phyloP scores from a whole-genome alignment of 371 early-diverging fungal species.

The Mortierella sp. region DNA sequence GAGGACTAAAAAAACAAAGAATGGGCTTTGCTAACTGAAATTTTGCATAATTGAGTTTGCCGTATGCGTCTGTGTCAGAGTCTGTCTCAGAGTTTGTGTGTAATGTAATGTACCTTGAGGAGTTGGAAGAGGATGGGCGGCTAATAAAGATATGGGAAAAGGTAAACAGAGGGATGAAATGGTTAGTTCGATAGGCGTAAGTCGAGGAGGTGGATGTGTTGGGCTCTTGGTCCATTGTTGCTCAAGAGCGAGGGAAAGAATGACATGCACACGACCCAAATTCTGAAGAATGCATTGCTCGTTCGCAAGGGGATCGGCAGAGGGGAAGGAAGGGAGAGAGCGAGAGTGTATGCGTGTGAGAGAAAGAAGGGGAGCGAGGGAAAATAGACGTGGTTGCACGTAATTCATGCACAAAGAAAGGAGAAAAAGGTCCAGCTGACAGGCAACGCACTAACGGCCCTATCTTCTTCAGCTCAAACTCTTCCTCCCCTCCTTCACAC shows the following conservation, averaged over 20 bases:
- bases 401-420: neutral
- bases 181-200: neutral
- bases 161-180: neutral
- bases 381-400: neutral
- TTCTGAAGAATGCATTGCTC: neutral
- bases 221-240: neutral
- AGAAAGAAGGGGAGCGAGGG: neutral
- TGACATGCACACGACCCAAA: neutral
- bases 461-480: neutral
- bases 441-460: conserved; percentile 21
- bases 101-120: conserved; percentile 24
- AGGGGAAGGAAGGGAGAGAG: neutral
- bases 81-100: neutral
- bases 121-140: conserved; percentile 46
- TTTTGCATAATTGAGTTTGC: conserved; percentile 5
- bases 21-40: neutral
- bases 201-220: neutral
- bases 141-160: conserved; percentile 15
- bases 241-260: neutral
- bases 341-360: neutral
- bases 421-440: conserved; percentile 35
- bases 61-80: neutral
- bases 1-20: neutral
- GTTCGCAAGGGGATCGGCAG: neutral
- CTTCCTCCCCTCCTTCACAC: neutral